Evolutionary conservation across 352 stramenopile species (phyloP), one percentile per base, ranked within the genome.

Genomic region (Thraustochytrium striatum): DNA sequence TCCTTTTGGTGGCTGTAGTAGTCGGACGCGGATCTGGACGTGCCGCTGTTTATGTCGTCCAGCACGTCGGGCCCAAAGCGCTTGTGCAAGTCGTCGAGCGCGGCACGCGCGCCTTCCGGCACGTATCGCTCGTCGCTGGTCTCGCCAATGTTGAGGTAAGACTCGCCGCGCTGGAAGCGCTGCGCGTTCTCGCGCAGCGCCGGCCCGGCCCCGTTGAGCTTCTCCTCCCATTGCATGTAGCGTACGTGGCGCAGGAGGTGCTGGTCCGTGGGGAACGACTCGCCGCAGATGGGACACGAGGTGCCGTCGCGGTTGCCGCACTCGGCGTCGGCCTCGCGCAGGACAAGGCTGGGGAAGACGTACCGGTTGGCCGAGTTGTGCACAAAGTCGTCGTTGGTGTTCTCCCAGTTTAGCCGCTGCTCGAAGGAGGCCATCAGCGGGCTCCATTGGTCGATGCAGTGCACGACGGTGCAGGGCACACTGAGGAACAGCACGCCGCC

Each of bases 401-500:
- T 69, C 78, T 82, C 43, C 81, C 81, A 82, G 72, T 38, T 72
- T 70, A 69, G 33, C 41, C 70, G 55, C 61, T 59, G n/a, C 61
- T 39, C 47, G 59, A 68, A n/a, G 36, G 61, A 61, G 41, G 87
- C 85, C 57, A 83, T 81, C 8, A 91, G 57, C 21, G 84, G 80
- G 47, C 83, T 88, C 61, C 87, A 82, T 50, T 81, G 35, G 81
- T 91, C 87, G 50, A 91, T 84, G 50, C 88, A 82, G 81, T 91
- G 87, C 25, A 81, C 81, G 1, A 88, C 82, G 21, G 69, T 78
- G 11, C 79, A 85, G 7, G 87, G 87, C 0, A 90, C 72, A 33
- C 72, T 86, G 16, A 86, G 79, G 59, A 87, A 87, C 2, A 91
- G 58, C 1, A 85, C 70, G 0, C 68, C 84, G 3, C 87, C 87